phyloP scores from a whole-genome alignment of 176 grass and related monocot species.

The Triticum timopheevii region DNA sequence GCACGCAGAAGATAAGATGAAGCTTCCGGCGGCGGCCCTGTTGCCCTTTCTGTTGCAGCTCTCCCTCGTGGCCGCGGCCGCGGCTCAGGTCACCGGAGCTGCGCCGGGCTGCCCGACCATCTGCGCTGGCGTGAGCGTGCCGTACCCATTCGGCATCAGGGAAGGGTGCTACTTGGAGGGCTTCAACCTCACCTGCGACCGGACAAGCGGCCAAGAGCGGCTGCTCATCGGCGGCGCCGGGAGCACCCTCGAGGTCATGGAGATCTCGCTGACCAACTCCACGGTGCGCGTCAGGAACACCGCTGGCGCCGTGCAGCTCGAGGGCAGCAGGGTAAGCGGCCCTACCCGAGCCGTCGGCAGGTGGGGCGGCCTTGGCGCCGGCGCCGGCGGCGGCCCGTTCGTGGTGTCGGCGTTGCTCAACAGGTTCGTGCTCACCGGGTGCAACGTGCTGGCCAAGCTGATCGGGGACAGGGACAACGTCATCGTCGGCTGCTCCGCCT shows the following conservation, averaged over 20 bases:
- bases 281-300: background rate
- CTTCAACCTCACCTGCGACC: conserved; percentile 31
- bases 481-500: conserved; percentile 33
- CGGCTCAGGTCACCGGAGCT: background rate
- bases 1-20: background rate
- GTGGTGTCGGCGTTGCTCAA: conserved; percentile 9
- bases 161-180: background rate
- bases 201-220: background rate
- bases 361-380: background rate
- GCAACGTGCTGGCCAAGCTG: conserved; percentile 27
- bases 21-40: background rate
- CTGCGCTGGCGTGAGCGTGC: conserved; percentile 17
- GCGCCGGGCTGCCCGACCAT: background rate
- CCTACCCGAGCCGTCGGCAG: background rate
- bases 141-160: conserved; percentile 20
- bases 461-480: background rate
- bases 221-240: conserved; percentile 21
- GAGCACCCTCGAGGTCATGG: background rate
- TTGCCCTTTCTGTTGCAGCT: background rate
- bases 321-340: too few species aligned
- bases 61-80: background rate
- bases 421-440: background rate
- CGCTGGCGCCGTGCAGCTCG: background rate
- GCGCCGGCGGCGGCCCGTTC: background rate
- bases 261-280: background rate